Conservation (phyloP, 2,329 filamentous ascomycete species). For the Ceratocystiopsis minuta region DNA sequence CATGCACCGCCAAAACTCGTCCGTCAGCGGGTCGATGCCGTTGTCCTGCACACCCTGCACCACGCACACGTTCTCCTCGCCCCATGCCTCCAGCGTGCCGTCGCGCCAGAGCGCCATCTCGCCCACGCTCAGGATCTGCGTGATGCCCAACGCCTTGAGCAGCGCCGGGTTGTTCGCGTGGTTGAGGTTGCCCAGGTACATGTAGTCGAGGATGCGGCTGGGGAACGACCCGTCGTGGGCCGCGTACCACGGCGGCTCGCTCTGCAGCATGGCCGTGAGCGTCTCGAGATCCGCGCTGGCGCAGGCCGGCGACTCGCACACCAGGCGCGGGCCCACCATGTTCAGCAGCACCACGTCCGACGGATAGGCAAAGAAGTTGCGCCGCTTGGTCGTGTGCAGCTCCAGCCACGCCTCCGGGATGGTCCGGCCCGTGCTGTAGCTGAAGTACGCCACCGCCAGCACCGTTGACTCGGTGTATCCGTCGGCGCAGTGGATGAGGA, state of each 20-base stretch:
- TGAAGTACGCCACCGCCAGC: conserved; percentile 77
- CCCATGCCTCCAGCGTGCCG: conserved; percentile 54
- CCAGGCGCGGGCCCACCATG: conserved; percentile 55
- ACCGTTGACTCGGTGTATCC: conserved; percentile 92
- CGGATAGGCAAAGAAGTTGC: conserved; percentile 93
- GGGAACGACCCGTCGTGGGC: conserved; percentile 81
- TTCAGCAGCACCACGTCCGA: conserved; percentile 74
- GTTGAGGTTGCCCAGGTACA: conserved; percentile 85
- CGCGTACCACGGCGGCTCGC: conserved; percentile 63
- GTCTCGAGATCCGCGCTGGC: conserved; percentile 31
- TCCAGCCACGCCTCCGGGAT: conserved; percentile 75
- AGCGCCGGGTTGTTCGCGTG: conserved; percentile 91
- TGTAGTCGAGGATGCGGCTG: conserved; percentile 74
- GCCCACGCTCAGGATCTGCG: conserved; percentile 77
- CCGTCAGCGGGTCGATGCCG: conserved; percentile 77
- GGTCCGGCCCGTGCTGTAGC: conserved; percentile 70
- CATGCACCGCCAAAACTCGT: conserved; percentile 71
- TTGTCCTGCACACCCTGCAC: conserved; percentile 89
- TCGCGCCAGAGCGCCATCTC: conserved; percentile 71
- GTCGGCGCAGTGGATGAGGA: conserved; percentile 85
- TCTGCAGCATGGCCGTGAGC: conserved; percentile 30
- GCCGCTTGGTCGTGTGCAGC: conserved; percentile 59
- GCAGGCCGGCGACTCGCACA: conserved; percentile 48
- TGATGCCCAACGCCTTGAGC: conserved; percentile 62
- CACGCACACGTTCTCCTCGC: conserved; percentile 57